Evolutionary conservation across 192 early-diverging fungal genomes (phyloP), one percentile per base, ranked within the genome.

Genomic region (Podila verticillata): DNA sequence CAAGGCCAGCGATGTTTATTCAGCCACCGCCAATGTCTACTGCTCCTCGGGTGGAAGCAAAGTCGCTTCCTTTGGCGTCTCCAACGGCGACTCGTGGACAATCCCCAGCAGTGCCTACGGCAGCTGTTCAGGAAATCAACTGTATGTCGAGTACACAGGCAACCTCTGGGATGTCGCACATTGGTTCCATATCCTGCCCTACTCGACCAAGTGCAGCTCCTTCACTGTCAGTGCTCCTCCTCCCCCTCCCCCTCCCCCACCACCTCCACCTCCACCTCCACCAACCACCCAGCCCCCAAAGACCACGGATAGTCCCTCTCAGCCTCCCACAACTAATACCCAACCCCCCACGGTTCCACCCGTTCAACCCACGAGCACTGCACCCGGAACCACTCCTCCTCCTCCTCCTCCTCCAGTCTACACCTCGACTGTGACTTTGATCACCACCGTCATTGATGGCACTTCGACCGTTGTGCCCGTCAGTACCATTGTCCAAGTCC

Each of bases 391-490:
- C n/a, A 66, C 57, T 0, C 58, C 64, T 0, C 36, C 72, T 5
- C 15, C 34, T n/a, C n/a, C n/a, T n/a, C n/a, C n/a, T 2, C 31
- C 71, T 0, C 65, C 61, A n/a, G 17, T 72, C 35, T 65, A 49
- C 4, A 73, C 64, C 5, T 61, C 47, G 12, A 62, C 65, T 7
- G 35, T 35, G 28, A 72, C 56, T 7, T 30, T 65, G 8, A 39
- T 74, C 4, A 61, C 74, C 4, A 75, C 74, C 3, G 68, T 78
- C 48, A 70, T 78, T 44, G 69, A 67, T 26, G 74, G 74, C 28
- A 66, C 68, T 9, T 39, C 74, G 6, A 78, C 68, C 1, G 7
- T 78, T 10, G 39, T 78, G 57, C 5, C 74, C 29, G 31, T 68
- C 29, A 51, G 67, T 0, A 70, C 63, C 7, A 24, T 39, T 6